Conservation (phyloP, 2,329 filamentous ascomycete species). For the Penicillium sp. region DNA sequence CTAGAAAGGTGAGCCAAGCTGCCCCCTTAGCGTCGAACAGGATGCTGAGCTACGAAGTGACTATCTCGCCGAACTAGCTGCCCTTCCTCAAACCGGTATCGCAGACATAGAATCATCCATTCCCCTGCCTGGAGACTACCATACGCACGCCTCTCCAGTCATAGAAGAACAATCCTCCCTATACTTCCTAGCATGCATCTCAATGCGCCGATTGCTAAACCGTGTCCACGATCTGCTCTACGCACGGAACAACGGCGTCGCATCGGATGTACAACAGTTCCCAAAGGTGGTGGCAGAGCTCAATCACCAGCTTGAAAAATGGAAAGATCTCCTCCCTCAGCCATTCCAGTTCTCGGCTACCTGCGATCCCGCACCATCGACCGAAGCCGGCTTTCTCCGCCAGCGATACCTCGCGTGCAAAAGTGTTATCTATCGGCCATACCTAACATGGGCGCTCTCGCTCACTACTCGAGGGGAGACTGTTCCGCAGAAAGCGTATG, state of each 20-base stretch:
- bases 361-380: conserved; percentile 37
- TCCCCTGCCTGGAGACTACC: conserved; percentile 53
- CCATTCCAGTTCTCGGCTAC: conserved; percentile 41
- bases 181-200: conserved; percentile 61
- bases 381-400: conserved; percentile 55
- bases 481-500: conserved; percentile 41
- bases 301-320: conserved; percentile 40
- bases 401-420: conserved; percentile 59
- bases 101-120: conserved; percentile 58
- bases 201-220: conserved; percentile 32
- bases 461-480: conserved; percentile 37
- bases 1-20: conserved; percentile 50
- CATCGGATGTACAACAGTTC: conserved; percentile 52
- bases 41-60: conserved; percentile 42
- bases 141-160: conserved; percentile 47
- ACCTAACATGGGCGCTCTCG: conserved; percentile 57
- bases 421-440: conserved; percentile 59
- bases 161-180: conserved; percentile 56
- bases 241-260: conserved; percentile 51
- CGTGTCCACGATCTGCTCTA: conserved; percentile 49
- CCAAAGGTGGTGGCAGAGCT: conserved; percentile 52
- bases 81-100: conserved; percentile 57
- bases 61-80: conserved; percentile 58
- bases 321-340: conserved; percentile 38
- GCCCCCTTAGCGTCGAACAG: neutral